Conservation (phyloP, 495 filamentous ascomycete species). For the Clavariopsis aquatica region DNA sequence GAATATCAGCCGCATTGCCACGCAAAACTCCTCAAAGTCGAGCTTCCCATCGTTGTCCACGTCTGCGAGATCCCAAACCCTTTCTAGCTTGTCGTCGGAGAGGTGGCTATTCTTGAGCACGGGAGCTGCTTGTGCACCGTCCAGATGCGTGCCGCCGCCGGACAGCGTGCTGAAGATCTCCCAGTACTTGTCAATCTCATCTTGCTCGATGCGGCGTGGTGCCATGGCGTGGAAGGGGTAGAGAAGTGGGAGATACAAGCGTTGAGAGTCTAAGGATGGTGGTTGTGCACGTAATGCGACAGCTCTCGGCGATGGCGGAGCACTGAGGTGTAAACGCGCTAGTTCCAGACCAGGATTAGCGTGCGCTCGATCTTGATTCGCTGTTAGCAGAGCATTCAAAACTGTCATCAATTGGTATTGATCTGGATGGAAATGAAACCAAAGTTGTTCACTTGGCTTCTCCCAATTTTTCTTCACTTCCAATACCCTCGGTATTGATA, state of each 20-base stretch:
- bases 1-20: constrained; percentile 96
- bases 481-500: no score
- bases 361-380: background rate
- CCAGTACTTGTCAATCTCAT: constrained; percentile 98
- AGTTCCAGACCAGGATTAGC: no score
- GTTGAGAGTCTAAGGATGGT: background rate
- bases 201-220: constrained; percentile 81
- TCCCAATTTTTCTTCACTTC: no score
- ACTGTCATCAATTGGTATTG: no score
- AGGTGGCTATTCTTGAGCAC: constrained; percentile 95
- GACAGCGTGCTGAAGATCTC: constrained; percentile 91
- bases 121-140: constrained; percentile 85
- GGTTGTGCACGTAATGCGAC: background rate
- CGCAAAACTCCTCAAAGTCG: constrained; percentile 99
- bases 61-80: constrained; percentile 96
- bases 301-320: background rate
- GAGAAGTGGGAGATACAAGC: background rate
- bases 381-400: no score
- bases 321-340: background rate
- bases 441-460: no score
- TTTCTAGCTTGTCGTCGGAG: constrained; percentile 90
- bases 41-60: constrained; percentile 95
- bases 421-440: no score
- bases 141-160: constrained; percentile 80
- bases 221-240: constrained; percentile 46